phyloP scores from a whole-genome alignment of 2,329 filamentous ascomycete species.

The Diaporthe citri region DNA sequence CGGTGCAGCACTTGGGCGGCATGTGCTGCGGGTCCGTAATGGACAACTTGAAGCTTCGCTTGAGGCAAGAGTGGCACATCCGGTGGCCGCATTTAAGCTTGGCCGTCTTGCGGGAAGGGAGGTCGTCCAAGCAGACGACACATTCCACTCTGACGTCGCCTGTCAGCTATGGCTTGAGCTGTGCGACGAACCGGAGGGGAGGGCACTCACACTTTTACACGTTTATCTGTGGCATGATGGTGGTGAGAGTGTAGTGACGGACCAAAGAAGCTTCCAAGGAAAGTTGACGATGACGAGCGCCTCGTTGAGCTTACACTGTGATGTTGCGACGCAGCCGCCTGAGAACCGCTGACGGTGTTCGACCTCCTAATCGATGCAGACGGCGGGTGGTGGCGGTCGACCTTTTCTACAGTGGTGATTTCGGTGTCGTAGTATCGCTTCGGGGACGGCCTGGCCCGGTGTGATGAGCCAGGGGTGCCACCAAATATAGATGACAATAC shows the following conservation, averaged over 20 bases:
- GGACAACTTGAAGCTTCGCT: conserved; percentile 80
- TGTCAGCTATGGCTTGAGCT: conserved; percentile 40
- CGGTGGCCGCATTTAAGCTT: conserved; percentile 83
- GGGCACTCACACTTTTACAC: conserved; percentile 44
- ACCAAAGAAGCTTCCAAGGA: conserved; percentile 51
- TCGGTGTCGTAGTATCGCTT: conserved; percentile 49
- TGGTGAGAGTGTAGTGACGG: conserved; percentile 42
- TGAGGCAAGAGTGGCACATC: conserved; percentile 84
- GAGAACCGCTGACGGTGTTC: conserved; percentile 51
- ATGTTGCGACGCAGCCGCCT: conserved; percentile 49
- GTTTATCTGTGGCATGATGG: conserved; percentile 42
- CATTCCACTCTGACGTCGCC: conserved; percentile 73
- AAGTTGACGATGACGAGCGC: conserved; percentile 51
- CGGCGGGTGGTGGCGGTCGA: conserved; percentile 40
- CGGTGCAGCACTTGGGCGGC: conserved; percentile 85
- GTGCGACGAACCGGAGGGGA: not conserved
- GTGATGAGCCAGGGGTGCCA: conserved; percentile 29
- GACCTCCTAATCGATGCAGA: conserved; percentile 48
- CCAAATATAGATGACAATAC: conserved; percentile 39
- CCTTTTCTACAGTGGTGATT: conserved; percentile 46
- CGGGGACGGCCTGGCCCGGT: conserved; percentile 40
- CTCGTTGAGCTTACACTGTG: conserved; percentile 53
- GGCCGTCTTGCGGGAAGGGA: conserved; percentile 72
- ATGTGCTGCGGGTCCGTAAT: conserved; percentile 83
- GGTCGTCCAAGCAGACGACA: conserved; percentile 78